These are phyloP conservation scores for Vaccinium vitisidaea DNA, from an alignment of 148 eudicot genomes.

Conservation along the genomic window DNA sequence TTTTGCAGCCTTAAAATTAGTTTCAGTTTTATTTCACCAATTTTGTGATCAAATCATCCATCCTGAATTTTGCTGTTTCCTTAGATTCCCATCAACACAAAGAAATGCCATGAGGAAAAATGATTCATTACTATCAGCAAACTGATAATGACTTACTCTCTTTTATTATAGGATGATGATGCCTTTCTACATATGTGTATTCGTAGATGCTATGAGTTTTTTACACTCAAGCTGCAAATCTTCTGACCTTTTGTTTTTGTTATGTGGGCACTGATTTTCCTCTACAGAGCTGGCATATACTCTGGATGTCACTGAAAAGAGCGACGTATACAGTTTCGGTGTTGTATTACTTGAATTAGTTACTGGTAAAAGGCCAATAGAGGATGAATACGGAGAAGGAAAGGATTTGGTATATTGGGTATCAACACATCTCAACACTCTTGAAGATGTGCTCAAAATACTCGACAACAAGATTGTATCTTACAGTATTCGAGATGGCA, in stretches of 20 bases:
- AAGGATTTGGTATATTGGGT: constrained; percentile 80
- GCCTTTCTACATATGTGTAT: neutral
- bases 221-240: neutral
- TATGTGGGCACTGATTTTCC: too few relatives aligned
- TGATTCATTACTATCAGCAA: neutral
- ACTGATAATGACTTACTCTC: neutral
- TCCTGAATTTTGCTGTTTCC: neutral
- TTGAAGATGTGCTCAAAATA: constrained; percentile 28
- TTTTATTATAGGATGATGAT: neutral
- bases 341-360: constrained; percentile 80
- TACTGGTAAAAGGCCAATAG: constrained; percentile 68
- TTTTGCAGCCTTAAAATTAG: neutral
- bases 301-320: constrained; percentile 64
- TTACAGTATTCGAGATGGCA: constrained; percentile 30
- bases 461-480: constrained; percentile 40
- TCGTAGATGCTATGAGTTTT: neutral
- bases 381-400: constrained; percentile 72
- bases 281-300: constrained; percentile 75
- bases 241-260: neutral
- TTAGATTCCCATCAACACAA: neutral
- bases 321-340: constrained; percentile 88
- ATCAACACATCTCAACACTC: constrained; percentile 32
- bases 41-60: neutral
- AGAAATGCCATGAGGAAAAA: neutral
- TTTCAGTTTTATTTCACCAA: neutral